Percentiles rank a stretch among this genome's conserved stretches.
phyloP scores from a whole-genome alignment of 306 rosid genomes.

The Hippophae rhamnoides region DNA sequence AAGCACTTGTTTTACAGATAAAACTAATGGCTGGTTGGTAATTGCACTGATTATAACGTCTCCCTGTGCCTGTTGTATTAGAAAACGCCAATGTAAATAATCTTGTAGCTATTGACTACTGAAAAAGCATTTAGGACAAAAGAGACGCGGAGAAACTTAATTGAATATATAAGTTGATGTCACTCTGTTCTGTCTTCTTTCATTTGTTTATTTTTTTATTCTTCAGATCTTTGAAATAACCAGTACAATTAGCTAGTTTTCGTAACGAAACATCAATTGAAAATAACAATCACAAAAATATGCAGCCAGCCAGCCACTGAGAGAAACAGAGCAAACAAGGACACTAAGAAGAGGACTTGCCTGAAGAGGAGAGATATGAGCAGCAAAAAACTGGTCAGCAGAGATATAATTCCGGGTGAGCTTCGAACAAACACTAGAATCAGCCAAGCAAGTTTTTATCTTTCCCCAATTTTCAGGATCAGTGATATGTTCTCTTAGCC shows the following conservation, averaged over 20 bases:
- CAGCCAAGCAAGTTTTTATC: constrained; percentile 64
- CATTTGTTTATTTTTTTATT: too few relatives aligned
- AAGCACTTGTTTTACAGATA: too few relatives aligned
- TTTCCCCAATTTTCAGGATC: constrained; percentile 45
- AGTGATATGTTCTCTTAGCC: constrained; percentile 59
- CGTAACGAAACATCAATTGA: too few relatives aligned
- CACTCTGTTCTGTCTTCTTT: too few relatives aligned
- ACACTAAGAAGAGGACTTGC: constrained; percentile 14
- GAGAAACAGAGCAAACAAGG: background rate
- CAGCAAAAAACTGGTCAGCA: constrained; percentile 52
- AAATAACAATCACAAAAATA: constrained; percentile 2
- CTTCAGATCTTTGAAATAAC: too few relatives aligned
- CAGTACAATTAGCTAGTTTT: too few relatives aligned
- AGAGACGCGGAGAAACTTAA: background rate
- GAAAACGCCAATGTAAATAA: background rate
- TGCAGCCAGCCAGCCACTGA: background rate
- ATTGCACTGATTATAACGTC: background rate
- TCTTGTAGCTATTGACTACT: background rate
- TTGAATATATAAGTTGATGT: too few relatives aligned
- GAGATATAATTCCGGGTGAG: constrained; percentile 42
- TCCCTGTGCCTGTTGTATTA: background rate
- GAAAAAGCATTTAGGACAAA: background rate
- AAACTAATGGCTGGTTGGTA: constrained; percentile 1
- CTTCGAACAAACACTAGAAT: constrained; percentile 43
- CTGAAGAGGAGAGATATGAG: constrained; percentile 75